Conservation (phyloP, 441 rosid genomes). For the Geranium incanum region DNA sequence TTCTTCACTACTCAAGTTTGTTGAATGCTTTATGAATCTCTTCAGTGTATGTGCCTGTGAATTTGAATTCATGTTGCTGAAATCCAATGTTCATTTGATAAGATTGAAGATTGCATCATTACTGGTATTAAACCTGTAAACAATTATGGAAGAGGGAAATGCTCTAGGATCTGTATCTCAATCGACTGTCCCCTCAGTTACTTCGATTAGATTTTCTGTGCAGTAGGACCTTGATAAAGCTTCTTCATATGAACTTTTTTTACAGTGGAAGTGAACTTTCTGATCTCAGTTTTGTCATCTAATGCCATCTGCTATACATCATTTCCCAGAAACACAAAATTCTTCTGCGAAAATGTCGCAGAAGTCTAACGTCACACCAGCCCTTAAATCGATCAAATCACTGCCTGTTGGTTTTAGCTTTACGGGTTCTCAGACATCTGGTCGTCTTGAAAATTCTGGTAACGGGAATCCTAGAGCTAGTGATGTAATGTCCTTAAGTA, state of each 20-base stretch:
- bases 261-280: conserved; percentile 31
- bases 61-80: background rate
- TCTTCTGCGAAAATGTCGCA: conserved; percentile 42
- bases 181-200: conserved; percentile 63
- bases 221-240: conserved; percentile 55
- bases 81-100: conserved; percentile 11
- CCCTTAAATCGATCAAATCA: conserved; percentile 60
- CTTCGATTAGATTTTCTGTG: conserved; percentile 34
- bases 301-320: conserved; percentile 27
- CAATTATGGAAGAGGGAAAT: conserved; percentile 29
- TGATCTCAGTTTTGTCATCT: conserved; percentile 25
- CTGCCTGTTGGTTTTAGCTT: conserved; percentile 61
- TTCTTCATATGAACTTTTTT: conserved; percentile 28
- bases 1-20: background rate
- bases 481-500: conserved; percentile 22
- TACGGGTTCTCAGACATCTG: conserved; percentile 43
- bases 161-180: conserved; percentile 30
- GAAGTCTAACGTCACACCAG: conserved; percentile 40
- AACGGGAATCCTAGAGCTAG: conserved; percentile 21
- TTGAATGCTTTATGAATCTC: background rate
- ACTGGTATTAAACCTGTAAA: conserved; percentile 29
- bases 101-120: conserved; percentile 7
- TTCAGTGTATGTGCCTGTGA: background rate
- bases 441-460: conserved; percentile 27
- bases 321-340: conserved; percentile 29